phyloP scores from a whole-genome alignment of 108 stramenopile genomes.

The Pseudonitzschia pungens region DNA sequence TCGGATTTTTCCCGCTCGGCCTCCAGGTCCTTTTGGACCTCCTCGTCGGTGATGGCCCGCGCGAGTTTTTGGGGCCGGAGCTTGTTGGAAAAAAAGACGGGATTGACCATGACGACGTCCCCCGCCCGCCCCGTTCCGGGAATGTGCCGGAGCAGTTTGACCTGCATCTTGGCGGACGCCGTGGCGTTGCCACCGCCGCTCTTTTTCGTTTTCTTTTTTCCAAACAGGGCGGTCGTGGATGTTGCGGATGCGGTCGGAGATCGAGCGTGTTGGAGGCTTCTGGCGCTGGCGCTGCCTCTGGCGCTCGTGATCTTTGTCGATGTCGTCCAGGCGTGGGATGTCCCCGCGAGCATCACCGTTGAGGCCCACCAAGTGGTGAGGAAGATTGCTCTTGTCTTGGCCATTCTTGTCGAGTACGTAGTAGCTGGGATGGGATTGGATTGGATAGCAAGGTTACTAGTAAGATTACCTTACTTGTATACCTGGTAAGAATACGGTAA shows the following conservation, averaged over 20 bases:
- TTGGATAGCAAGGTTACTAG: not conserved
- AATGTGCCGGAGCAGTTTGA: slow-evolving; percentile 64
- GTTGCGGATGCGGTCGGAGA: not conserved
- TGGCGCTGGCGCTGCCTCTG: not conserved
- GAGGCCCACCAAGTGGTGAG: not conserved
- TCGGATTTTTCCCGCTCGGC: slow-evolving; percentile 20
- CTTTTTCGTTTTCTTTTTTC: not conserved
- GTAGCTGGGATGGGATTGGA: not conserved
- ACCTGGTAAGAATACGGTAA: too few species aligned
- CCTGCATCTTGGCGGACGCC: slow-evolving; percentile 57
- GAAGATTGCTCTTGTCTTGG: not conserved
- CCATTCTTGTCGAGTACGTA: not conserved
- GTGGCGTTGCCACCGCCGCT: not conserved
- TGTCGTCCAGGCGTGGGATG: not conserved
- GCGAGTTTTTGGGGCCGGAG: slow-evolving; percentile 61
- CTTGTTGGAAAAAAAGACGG: slow-evolving; percentile 77
- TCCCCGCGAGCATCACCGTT: not conserved
- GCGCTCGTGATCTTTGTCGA: not conserved
- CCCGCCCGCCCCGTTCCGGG: slow-evolving; percentile 69
- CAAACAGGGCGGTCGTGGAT: not conserved
- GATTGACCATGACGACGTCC: slow-evolving; percentile 68
- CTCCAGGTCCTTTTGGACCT: slow-evolving; percentile 52
- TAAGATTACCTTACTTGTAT: too few species aligned
- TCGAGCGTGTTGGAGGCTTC: too few species aligned
- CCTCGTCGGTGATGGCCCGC: slow-evolving; percentile 60